phyloP scores from a whole-genome alignment of 2,329 filamentous ascomycete species.

The Myriangium duriaei region DNA sequence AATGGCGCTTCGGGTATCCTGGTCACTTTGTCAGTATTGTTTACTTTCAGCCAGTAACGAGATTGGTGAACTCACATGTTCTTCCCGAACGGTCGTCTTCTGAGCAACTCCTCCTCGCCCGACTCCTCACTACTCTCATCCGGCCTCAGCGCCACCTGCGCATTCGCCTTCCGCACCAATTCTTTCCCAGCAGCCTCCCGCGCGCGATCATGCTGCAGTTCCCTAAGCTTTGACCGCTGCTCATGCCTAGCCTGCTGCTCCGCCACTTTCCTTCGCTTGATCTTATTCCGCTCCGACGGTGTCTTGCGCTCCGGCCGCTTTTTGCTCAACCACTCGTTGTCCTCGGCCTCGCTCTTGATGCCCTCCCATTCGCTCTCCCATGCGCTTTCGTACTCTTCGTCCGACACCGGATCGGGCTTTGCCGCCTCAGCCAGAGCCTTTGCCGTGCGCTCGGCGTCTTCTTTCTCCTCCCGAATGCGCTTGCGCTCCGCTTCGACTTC shows the following conservation, averaged over 20 bases:
- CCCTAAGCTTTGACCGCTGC: slow-evolving; percentile 58
- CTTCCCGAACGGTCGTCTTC: slow-evolving; percentile 60
- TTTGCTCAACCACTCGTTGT: slow-evolving; percentile 47
- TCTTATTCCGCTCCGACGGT: slow-evolving; percentile 71
- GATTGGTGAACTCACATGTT: slow-evolving; percentile 34
- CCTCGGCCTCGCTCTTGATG: slow-evolving; percentile 30
- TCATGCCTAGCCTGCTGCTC: slow-evolving; percentile 68
- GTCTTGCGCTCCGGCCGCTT: slow-evolving; percentile 81
- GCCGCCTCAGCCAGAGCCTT: slow-evolving; percentile 60
- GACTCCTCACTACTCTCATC: slow-evolving; percentile 19
- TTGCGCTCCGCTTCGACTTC: slow-evolving; percentile 68
- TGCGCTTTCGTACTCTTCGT: slow-evolving; percentile 74
- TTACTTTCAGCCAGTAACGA: background rate
- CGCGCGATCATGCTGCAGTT: slow-evolving; percentile 58
- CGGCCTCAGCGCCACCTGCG: slow-evolving; percentile 13
- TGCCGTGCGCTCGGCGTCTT: slow-evolving; percentile 54
- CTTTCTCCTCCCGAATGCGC: slow-evolving; percentile 54
- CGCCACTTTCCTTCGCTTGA: slow-evolving; percentile 77
- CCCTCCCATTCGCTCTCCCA: slow-evolving; percentile 78
- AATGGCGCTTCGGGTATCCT: slow-evolving; percentile 56
- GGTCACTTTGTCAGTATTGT: slow-evolving; percentile 9
- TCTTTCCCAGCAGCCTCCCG: slow-evolving; percentile 53
- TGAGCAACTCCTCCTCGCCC: slow-evolving; percentile 33
- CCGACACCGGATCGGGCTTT: slow-evolving; percentile 59
- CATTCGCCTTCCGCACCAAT: slow-evolving; percentile 41